phyloP scores from a whole-genome alignment of 2,329 filamentous ascomycete genomes.

The Cladosporium sp. region DNA sequence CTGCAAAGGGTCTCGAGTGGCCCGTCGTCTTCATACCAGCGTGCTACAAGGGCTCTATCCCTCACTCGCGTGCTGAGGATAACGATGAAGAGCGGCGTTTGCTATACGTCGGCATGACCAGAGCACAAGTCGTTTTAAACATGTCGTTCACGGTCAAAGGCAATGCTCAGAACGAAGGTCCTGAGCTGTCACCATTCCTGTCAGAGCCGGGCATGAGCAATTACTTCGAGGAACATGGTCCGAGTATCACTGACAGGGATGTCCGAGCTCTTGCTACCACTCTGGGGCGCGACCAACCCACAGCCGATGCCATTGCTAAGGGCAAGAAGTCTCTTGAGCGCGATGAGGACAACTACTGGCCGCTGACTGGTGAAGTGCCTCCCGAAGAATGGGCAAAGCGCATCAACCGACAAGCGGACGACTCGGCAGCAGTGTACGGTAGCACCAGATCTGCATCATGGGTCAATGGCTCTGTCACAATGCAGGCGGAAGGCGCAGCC shows the following conservation, averaged over 20 bases:
- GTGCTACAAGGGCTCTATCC: slow-evolving; percentile 86
- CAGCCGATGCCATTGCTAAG: slow-evolving; percentile 55
- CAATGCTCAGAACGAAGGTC: slow-evolving; percentile 62
- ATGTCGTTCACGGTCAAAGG: slow-evolving; percentile 72
- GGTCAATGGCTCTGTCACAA: slow-evolving; percentile 8
- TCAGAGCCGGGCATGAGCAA: slow-evolving; percentile 54
- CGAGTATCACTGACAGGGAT: slow-evolving; percentile 63
- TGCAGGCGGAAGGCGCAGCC: background rate
- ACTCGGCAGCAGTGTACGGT: slow-evolving; percentile 19
- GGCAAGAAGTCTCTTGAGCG: slow-evolving; percentile 50
- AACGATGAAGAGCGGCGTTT: slow-evolving; percentile 82
- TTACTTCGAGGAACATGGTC: slow-evolving; percentile 63
- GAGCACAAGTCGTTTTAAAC: slow-evolving; percentile 83
- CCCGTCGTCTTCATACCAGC: slow-evolving; percentile 91
- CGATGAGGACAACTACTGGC: slow-evolving; percentile 68
- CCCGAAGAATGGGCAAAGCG: slow-evolving; percentile 38
- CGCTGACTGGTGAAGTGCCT: slow-evolving; percentile 57
- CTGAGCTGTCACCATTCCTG: slow-evolving; percentile 72
- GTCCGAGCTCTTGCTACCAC: slow-evolving; percentile 71
- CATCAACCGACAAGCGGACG: slow-evolving; percentile 31
- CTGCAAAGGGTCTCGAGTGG: slow-evolving; percentile 95
- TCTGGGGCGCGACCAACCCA: slow-evolving; percentile 62
- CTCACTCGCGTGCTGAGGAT: slow-evolving; percentile 83
- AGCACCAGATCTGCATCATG: slow-evolving; percentile 22
- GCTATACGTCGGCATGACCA: slow-evolving; percentile 95